Percentiles rank a stretch among this genome's conserved stretches.
These are phyloP conservation scores for Vigna reflexopilosa DNA, from an alignment of 306 rosid species.

Conservation along the genomic window DNA sequence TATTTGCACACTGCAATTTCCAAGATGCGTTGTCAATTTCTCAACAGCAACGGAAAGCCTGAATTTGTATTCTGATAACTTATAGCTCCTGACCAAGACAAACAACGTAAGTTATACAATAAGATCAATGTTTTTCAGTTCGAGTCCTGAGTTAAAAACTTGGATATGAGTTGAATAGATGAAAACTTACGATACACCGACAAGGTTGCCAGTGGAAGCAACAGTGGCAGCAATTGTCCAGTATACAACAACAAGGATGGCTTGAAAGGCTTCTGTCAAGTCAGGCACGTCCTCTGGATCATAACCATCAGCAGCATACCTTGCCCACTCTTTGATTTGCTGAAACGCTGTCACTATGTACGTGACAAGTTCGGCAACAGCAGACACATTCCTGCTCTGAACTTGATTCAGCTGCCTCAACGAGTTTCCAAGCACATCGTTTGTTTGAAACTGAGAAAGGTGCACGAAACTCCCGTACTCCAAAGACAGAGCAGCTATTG, in stretches of 20 bases:
- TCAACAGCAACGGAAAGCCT: neutral
- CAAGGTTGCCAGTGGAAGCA: constrained; percentile 43
- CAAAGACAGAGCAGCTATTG: constrained; percentile 45
- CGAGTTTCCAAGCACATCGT: constrained; percentile 40
- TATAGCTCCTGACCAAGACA: constrained; percentile 31
- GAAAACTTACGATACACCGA: constrained; percentile 45
- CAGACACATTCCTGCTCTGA: constrained; percentile 25
- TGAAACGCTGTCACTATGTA: constrained; percentile 38
- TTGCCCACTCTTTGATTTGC: constrained; percentile 50
- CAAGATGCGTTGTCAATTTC: constrained; percentile 9
- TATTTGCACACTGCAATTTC: neutral
- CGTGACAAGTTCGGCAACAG: neutral
- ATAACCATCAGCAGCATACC: constrained; percentile 37
- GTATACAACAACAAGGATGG: constrained; percentile 45
- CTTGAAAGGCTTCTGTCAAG: constrained; percentile 37
- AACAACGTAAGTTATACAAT: neutral
- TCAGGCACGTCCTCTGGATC: constrained; percentile 43
- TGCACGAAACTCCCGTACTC: constrained; percentile 43
- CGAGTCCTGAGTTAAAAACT: no score
- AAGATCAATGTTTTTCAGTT: no score
- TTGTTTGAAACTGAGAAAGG: constrained; percentile 8
- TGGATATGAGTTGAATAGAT: neutral
- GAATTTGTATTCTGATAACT: neutral
- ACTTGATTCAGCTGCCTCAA: constrained; percentile 45
- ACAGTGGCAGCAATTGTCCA: constrained; percentile 48